A percentile compares a stretch with the other conserved stretches of the same genome.
Evolutionary conservation across 2,329 filamentous ascomycete species (phyloP).

Genomic region (Juglanconis sp.): DNA sequence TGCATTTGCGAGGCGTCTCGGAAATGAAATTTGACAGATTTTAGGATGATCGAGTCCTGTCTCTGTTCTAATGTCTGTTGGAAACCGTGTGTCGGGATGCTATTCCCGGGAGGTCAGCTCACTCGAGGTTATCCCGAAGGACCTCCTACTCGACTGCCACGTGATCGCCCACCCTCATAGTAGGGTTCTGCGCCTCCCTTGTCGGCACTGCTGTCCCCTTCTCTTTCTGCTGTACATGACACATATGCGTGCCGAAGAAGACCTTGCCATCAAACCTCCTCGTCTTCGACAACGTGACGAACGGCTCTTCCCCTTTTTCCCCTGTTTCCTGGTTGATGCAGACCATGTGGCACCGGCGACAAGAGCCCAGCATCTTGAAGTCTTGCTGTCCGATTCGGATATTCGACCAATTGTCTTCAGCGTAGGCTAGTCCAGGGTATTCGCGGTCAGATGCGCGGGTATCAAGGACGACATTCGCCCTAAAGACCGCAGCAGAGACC

Average conservation of each 20-base stretch:
- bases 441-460: conserved; percentile 14
- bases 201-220: conserved; percentile 13
- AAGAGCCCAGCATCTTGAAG: conserved; percentile 76
- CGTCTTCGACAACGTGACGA: conserved; percentile 83
- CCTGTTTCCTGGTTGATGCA: conserved; percentile 86
- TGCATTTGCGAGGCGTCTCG: not conserved
- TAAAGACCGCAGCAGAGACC: conserved; percentile 72
- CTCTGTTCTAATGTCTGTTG: not conserved
- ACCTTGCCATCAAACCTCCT: conserved; percentile 80
- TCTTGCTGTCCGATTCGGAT: conserved; percentile 62
- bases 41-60: not conserved
- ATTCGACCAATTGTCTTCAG: conserved; percentile 74
- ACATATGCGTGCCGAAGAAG: conserved; percentile 83
- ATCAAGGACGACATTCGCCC: conserved; percentile 82
- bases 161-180: conserved; percentile 49
- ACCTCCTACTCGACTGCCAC: conserved; percentile 27
- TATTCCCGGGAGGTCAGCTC: not conserved
- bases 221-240: conserved; percentile 33
- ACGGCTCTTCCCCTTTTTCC: conserved; percentile 77
- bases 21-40: not conserved
- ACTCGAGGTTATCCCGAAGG: not conserved
- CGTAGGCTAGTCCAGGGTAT: conserved; percentile 54
- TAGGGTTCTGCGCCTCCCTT: conserved; percentile 35
- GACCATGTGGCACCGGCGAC: conserved; percentile 92
- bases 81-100: not conserved